These are phyloP conservation scores for Talaromyces rugulosus DNA, from an alignment of 2,329 filamentous ascomycete genomes.

Conservation along the genomic window DNA sequence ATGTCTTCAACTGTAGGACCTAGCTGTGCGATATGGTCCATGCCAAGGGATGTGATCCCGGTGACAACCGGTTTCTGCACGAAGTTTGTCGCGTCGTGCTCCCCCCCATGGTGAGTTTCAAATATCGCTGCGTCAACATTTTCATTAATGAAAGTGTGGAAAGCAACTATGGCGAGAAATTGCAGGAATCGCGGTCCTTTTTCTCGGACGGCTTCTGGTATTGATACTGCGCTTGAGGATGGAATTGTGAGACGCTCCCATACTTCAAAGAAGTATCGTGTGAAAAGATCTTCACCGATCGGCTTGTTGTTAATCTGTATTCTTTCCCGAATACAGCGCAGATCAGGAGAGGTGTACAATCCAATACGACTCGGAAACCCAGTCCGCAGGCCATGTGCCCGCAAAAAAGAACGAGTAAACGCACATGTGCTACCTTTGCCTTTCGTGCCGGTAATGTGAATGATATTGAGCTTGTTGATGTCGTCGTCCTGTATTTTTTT, in stretches of 20 bases:
- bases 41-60: slow-evolving; percentile 62
- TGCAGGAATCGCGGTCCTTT: slow-evolving; percentile 23
- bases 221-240: neutral
- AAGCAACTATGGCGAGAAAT: slow-evolving; percentile 60
- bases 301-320: slow-evolving; percentile 33
- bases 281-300: slow-evolving; percentile 20
- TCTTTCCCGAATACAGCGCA: slow-evolving; percentile 30
- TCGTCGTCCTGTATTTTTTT: slow-evolving; percentile 31
- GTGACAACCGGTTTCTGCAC: slow-evolving; percentile 52
- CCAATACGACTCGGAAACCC: slow-evolving; percentile 17
- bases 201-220: slow-evolving; percentile 1
- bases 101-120: slow-evolving; percentile 65
- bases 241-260: slow-evolving; percentile 16
- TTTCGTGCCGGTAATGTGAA: slow-evolving; percentile 73
- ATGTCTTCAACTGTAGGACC: slow-evolving; percentile 57
- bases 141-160: slow-evolving; percentile 63
- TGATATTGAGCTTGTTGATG: slow-evolving; percentile 58
- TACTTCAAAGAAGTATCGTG: slow-evolving; percentile 27
- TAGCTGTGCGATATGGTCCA: slow-evolving; percentile 63
- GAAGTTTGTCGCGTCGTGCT: slow-evolving; percentile 60
- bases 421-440: slow-evolving; percentile 72
- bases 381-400: slow-evolving; percentile 26
- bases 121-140: slow-evolving; percentile 60
- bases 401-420: slow-evolving; percentile 52
- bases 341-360: slow-evolving; percentile 25